Base-by-base conservation (phyloP, 2,329 filamentous ascomycete genomes). In the Alternaria alternata region DNA sequence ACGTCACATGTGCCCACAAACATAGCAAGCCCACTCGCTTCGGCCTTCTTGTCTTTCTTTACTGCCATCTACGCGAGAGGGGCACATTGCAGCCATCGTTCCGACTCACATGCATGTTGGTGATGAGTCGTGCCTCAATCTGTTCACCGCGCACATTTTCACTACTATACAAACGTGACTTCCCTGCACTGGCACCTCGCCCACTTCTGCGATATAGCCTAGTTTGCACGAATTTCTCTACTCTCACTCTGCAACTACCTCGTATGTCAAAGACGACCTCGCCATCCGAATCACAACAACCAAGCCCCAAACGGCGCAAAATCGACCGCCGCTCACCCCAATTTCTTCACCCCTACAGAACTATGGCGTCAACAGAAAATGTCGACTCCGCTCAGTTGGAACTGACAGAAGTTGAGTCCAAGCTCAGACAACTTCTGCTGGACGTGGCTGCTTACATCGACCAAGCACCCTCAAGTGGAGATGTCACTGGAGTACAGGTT, bases 361-460 rank as follows among this genome's bases (percentile, higher is more conserved):
- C 66, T 53, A 80, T 78, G 76, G 59, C 68, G 7, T 65, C 70
- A 9, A 20, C 65, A 44, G 28, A 53, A 20, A 48, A 47, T 26
- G 38, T 59, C 14, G 63, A 65, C 42, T 59, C 68, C 18, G 60
- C 65, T 2, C 74, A 70, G n/a, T 81, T 90, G 32, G 75, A 82
- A 42, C 87, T 97, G 62, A 93, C 87, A 12, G 81, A 86, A 5
- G 85, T 88, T 56, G 94, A 98, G 79, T 80, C 84, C 41, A 89
- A 89, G 65, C 84, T 97, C 39, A 89, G 90, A 62, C 79, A 81
- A n/a, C 85, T 97, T 12, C 85, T 98, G 20, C 84, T 97, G 18
- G 92, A 96, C 74, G 91, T 93, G n/a, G 92, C 91, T 24, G 78
- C 84, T 11, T 90, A 88, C 71, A 88, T 93, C 62, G 86, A 91